These are phyloP conservation scores for Geum urbanum DNA, from an alignment of 306 rosid genomes.

Conservation along the genomic window DNA sequence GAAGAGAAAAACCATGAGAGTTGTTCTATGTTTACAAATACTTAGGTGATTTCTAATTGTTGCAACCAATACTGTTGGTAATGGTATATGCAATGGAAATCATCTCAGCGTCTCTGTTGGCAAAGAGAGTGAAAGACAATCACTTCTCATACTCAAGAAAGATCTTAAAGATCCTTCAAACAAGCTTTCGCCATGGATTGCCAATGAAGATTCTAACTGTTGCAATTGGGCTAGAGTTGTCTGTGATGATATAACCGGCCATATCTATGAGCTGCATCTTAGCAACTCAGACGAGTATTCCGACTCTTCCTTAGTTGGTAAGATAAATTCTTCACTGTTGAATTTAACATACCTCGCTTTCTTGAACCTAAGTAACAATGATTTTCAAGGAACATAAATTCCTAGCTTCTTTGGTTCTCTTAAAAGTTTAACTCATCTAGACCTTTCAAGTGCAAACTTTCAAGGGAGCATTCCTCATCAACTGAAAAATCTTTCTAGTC, in stretches of 20 bases:
- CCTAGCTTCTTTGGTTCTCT: slow-evolving; percentile 19
- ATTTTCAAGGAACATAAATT: not conserved
- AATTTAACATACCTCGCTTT: slow-evolving; percentile 6
- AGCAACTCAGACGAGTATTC: not conserved
- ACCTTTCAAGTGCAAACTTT: not conserved
- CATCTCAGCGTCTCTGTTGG: not conserved
- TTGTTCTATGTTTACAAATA: not conserved
- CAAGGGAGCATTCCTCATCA: not conserved
- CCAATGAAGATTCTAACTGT: not conserved
- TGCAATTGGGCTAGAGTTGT: slow-evolving; percentile 15
- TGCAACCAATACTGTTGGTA: not conserved
- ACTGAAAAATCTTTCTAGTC: too few relatives aligned
- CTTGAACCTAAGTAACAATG: slow-evolving; percentile 11
- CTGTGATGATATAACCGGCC: slow-evolving; percentile 13
- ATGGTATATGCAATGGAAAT: not conserved
- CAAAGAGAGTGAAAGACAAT: not conserved
- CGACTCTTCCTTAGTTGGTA: not conserved
- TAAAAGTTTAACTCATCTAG: not conserved
- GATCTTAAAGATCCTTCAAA: not conserved
- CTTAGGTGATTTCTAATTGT: not conserved
- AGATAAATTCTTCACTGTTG: slow-evolving; percentile 8
- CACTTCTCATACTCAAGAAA: not conserved
- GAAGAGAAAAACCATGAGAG: not conserved
- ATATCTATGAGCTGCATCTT: slow-evolving; percentile 8
- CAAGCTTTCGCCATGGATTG: slow-evolving; percentile 5